Evolutionary conservation across 495 filamentous ascomycete genomes (phyloP), one percentile per base, ranked within the genome.

Genomic region (Tuber calosporum): DNA sequence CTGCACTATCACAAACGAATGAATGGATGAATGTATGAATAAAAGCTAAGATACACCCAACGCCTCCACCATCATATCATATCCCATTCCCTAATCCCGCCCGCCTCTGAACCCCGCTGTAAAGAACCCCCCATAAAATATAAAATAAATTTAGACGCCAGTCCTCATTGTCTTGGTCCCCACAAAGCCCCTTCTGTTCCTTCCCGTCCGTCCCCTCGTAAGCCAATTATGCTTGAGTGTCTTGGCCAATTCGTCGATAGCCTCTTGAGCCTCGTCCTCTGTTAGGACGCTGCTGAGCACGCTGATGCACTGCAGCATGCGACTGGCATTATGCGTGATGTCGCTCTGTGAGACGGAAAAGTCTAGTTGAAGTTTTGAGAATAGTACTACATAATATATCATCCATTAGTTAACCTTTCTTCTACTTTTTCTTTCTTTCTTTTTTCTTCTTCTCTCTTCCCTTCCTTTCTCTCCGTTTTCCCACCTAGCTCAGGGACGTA

Each of bases 201-300:
- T 86, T 4, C 95, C 95, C 68, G 93, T 97, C 48, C 96, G 85
- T 0, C 95, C 94, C 22, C 95, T 86, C 0, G 93, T 93, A 34
- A 99, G 86, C 95, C 95, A 99, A 83, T 99, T 99, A 77, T 96
- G 86, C 83, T 98, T 99, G 73, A 99, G 85, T 67, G 92, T 88
- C 78, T 92, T 91, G 66, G 89, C 89, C 72, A 99, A 85, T 77
- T 92, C 86, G 72, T 96, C 93, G 79, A 97, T 91, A 83, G 88
- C 91, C 69, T 86, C 87, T 83, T 96, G 94, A 0, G 86, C 82
- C n/a, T 89, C 88, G 76, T 96, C 92, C 7, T 86, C 86, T 2
- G 84, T 88, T 80, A 78, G 48, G 19, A 96, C 87, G 76, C 89
- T 90, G 15, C 92, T 90, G 1, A 98, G 85, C 15, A 99, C 94